A percentile compares a stretch with the other conserved stretches of the same genome.
Evolutionary conservation across 2,329 filamentous ascomycete genomes (phyloP).

Genomic region (Madurella fahalii): DNA sequence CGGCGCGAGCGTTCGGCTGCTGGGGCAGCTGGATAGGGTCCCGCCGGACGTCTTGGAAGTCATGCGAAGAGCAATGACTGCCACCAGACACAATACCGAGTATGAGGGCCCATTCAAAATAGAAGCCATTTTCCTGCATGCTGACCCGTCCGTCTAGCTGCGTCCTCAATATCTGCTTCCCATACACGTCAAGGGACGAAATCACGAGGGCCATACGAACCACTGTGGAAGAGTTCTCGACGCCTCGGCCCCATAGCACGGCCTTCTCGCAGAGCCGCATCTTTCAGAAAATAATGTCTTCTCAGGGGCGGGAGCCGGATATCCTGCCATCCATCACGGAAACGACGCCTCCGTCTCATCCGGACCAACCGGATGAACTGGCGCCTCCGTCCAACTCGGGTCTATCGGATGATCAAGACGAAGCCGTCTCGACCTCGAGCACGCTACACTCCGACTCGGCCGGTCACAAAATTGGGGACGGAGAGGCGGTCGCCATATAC

Average conservation of each 20-base stretch:
- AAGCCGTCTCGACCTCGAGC: conserved; percentile 57
- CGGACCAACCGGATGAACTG: conserved; percentile 41
- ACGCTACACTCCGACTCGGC: conserved; percentile 55
- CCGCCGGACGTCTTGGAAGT: conserved; percentile 84
- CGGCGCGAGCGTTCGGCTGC: conserved; percentile 77
- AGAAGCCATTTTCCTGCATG: neutral
- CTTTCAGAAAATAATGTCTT: conserved; percentile 74
- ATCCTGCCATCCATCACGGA: conserved; percentile 48
- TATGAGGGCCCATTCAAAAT: conserved; percentile 30
- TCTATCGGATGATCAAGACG: conserved; percentile 46
- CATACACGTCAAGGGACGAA: conserved; percentile 92
- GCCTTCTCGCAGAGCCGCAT: conserved; percentile 88
- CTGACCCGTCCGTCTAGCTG: conserved; percentile 36
- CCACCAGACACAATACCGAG: conserved; percentile 85
- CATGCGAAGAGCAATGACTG: conserved; percentile 77
- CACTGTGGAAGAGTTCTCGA: conserved; percentile 83
- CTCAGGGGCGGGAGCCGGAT: conserved; percentile 50
- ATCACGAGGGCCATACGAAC: conserved; percentile 85
- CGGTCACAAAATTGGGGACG: conserved; percentile 34
- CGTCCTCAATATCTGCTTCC: conserved; percentile 90
- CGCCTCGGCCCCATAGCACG: conserved; percentile 58
- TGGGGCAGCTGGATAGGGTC: conserved; percentile 80
- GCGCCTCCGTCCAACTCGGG: conserved; percentile 39
- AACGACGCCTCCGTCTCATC: conserved; percentile 42
- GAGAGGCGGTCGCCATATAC: conserved; percentile 38